phyloP scores from a whole-genome alignment of 805 yeast species.

The Yarrowia osloensis region DNA sequence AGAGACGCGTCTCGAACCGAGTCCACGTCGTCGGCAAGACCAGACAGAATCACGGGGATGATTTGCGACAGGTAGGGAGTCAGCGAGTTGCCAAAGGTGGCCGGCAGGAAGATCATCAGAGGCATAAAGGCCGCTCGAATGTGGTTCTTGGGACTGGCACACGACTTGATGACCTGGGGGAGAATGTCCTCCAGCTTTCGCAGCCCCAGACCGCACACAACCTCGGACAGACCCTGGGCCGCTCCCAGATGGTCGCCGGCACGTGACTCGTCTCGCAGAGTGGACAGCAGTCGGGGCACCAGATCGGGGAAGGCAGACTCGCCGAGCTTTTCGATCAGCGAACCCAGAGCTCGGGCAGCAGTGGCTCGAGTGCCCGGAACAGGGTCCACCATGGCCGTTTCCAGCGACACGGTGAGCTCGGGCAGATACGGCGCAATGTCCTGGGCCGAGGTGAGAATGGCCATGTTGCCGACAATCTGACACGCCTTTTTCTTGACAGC shows the following conservation, averaged over 20 bases:
- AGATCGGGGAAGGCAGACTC: slow-evolving; percentile 93
- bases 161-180: slow-evolving; percentile 74
- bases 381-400: slow-evolving; percentile 96
- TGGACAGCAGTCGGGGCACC: slow-evolving; percentile 73
- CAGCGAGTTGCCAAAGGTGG: slow-evolving; percentile 89
- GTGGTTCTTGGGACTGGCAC: slow-evolving; percentile 64
- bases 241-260: slow-evolving; percentile 94
- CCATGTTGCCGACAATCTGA: slow-evolving; percentile 98
- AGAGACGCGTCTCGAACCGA: slow-evolving; percentile 84
- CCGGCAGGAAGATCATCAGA: slow-evolving; percentile 82
- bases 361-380: slow-evolving; percentile 97
- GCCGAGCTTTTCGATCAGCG: slow-evolving; percentile 92
- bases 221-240: slow-evolving; percentile 95
- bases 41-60: slow-evolving; percentile 88
- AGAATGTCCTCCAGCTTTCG: slow-evolving; percentile 83
- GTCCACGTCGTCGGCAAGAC: slow-evolving; percentile 88
- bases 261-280: slow-evolving; percentile 72
- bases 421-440: slow-evolving; percentile 84
- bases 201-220: slow-evolving; percentile 87
- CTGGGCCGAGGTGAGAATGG: slow-evolving; percentile 84
- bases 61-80: slow-evolving; percentile 83
- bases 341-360: slow-evolving; percentile 95
- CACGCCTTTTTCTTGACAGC: slow-evolving; percentile 89
- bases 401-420: slow-evolving; percentile 76
- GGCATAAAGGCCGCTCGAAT: slow-evolving; percentile 94